Evolutionary conservation across 768 basidiomycete species (phyloP), one percentile per base, ranked within the genome.

Genomic region (Pleurotus cornucopiae): DNA sequence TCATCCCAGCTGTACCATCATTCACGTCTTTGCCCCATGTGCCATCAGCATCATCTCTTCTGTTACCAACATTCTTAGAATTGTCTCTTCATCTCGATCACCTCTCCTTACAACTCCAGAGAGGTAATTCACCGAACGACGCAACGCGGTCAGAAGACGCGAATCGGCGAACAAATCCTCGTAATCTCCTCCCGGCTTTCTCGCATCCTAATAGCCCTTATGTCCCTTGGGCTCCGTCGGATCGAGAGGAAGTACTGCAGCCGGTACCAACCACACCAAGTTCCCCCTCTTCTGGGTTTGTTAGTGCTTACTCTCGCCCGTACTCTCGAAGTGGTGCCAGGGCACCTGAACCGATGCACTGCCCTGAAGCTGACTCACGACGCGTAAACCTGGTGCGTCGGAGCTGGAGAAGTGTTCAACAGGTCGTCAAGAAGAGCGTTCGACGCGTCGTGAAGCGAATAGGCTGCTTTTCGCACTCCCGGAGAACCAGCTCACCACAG

Each of bases 131-230:
- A 34, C 30, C 30, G 30, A 34, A 34, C 6, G 49, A 44, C 59
- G 62, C 55, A 54, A 54, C 51, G 52, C 55, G 14, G 54, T 18
- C 2, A 6, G 38, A 21, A 14, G 43, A 46, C 59, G 54, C 38
- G 57, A 58, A 37, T 61, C 55, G 38, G 54, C 62, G 49, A 58
- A 62, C 30, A 7, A 34, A 34, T 11, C 30, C 30, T 34, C 30
- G 30, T 34, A 34, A 34, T 34, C 30, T 11, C 9, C 9, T 74
- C 34, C 71, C 76, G 5, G 67, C 73, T 21, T 69, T 78, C 30
- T 72, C 71, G 41, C 77, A 82, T 63, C 78, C 80, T 5, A 80
- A 81, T 51, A 80, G 76, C 62, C 80, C 81, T n/a, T 82, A 81
- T 52, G 75, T 79, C 4, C 80, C 80, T 6, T 82, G 78, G 80